Conservation (phyloP, 1,139 yeast genomes). For the Arxiozyma bovina region DNA sequence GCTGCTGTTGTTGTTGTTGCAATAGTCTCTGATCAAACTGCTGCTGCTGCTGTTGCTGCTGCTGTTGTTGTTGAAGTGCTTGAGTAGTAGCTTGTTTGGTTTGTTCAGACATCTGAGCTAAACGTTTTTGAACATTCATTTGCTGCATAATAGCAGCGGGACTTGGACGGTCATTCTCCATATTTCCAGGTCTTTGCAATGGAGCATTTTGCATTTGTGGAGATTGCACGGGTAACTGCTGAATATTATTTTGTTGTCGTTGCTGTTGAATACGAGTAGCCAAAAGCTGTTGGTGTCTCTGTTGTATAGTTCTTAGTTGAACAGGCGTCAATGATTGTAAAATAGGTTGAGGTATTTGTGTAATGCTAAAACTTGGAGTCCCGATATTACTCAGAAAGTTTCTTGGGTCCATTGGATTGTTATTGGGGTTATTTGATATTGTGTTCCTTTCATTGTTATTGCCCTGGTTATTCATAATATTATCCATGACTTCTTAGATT, state of each 20-base stretch:
- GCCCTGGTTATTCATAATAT: not conserved
- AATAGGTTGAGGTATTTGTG: conserved; percentile 30
- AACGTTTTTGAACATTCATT: conserved; percentile 37
- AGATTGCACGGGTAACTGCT: conserved; percentile 8
- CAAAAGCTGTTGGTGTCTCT: conserved; percentile 17
- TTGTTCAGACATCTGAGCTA: conserved; percentile 6
- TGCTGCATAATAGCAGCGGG: conserved; percentile 28
- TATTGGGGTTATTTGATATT: not conserved
- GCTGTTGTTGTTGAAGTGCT: conserved; percentile 3
- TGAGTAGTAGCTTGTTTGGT: conserved; percentile 1
- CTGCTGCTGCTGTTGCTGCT: conserved; percentile 31
- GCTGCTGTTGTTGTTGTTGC: conserved; percentile 1
- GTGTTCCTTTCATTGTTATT: not conserved
- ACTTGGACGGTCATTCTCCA: conserved; percentile 1
- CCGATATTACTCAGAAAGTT: conserved; percentile 27
- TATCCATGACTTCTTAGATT: not conserved
- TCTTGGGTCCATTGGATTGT: conserved; percentile 3
- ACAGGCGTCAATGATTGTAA: conserved; percentile 28
- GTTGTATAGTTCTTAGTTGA: conserved; percentile 32
- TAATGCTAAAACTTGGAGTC: conserved; percentile 29
- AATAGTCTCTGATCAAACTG: conserved; percentile 3
- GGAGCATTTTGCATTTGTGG: conserved; percentile 9
- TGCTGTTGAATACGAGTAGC: conserved; percentile 9
- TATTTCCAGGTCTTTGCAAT: conserved; percentile 2
- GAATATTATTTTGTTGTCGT: conserved; percentile 5